Evolutionary conservation across 768 basidiomycete species (phyloP), one percentile per base, ranked within the genome.

Genomic region (Boletus rufocinnamomeus): DNA sequence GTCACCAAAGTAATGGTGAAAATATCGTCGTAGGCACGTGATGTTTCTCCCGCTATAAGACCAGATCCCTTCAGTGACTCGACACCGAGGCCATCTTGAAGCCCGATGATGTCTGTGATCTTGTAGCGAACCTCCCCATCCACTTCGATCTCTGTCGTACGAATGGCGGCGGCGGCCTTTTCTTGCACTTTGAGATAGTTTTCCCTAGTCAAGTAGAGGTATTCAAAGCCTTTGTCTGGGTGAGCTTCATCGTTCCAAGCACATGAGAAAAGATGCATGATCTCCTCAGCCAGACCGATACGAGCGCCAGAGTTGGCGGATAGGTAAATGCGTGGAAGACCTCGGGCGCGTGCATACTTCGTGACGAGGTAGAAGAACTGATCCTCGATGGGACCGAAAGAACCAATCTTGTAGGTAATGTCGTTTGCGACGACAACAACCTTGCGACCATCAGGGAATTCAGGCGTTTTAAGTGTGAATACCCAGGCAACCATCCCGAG

Each of bases 401-500:
- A 98, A 53, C 97, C 97, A 62, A 98, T 98, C 77, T 91, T 95
- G 83, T 86, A 97, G 16, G 97, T 99, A 76, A 98, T 99, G 67
- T 99, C 97, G 76, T 99, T 99, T 54, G 97, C 93, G 60, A 99
- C 83, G 46, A 93, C 91, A 10, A 98, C 90, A 1, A 87, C 84
- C 60, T 83, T 86, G 67, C 97, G 91, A 30, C 97, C 97, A 28
- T 81, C 76, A 49, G 93, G 93, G 76, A 83, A 97, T 75, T 98
- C 97, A 4, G 97, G 96, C 0, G 95, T 98, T 63, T 80, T 79
- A 64, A 98, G 79, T 3, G 86, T 95, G 80, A 93, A 97, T 23
- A 96, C 85, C 97, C 97, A 99, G 2, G 86, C 96, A 54, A 98
- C 92, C 97, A 99, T 99, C 66, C 97, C 97, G 69, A 91, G 92